phyloP scores from a whole-genome alignment of 345 rosid species.

The Noccaea caerulescens region DNA sequence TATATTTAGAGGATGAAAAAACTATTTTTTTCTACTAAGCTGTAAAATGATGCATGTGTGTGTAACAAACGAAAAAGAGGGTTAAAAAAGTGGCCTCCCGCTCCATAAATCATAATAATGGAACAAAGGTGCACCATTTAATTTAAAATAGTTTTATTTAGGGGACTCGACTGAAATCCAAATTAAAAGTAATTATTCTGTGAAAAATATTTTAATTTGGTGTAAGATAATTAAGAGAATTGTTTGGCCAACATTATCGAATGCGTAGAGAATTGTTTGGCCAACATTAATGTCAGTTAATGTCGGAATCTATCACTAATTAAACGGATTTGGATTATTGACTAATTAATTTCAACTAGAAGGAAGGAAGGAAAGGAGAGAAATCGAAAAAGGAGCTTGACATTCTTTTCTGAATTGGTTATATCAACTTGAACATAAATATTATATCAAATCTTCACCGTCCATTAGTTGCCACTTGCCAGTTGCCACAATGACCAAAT shows the following conservation, averaged over 20 bases:
- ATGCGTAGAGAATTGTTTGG: constrained; percentile 2
- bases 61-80: not conserved
- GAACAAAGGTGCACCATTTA: no score
- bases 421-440: constrained; percentile 36
- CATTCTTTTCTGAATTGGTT: not conserved
- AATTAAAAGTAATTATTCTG: not conserved
- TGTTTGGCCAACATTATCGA: constrained; percentile 23
- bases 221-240: constrained; percentile 1
- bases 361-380: not conserved
- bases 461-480: constrained; percentile 34
- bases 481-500: constrained; percentile 33
- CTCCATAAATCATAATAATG: no score
- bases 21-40: no score
- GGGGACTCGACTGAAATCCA: not conserved
- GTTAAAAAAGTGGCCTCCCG: no score
- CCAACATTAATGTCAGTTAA: constrained; percentile 37
- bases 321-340: constrained; percentile 25
- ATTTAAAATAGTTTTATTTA: no score
- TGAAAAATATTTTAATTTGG: not conserved
- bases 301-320: constrained; percentile 26
- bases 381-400: not conserved
- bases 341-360: constrained; percentile 29
- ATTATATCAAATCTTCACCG: constrained; percentile 27
- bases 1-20: not conserved
- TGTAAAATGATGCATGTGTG: not conserved